Percentiles rank a stretch among this genome's conserved stretches.
These are phyloP conservation scores for Xylaria longipes DNA, from an alignment of 495 filamentous ascomycete species.

Conservation along the genomic window DNA sequence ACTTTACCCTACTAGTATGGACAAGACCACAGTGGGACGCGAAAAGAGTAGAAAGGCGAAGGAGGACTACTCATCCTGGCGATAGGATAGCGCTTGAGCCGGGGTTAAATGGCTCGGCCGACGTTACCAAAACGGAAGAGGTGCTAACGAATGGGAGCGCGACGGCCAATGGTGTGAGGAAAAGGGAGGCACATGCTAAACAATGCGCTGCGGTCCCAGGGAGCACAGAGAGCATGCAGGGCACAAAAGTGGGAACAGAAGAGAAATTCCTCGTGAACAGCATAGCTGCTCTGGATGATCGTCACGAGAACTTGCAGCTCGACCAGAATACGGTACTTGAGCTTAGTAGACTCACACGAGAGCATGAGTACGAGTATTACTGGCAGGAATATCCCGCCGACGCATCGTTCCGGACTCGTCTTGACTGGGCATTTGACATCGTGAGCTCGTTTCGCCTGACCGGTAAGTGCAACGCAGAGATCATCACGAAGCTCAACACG, in stretches of 20 bases:
- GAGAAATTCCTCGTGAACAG: neutral
- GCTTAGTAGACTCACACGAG: slow-evolving; percentile 25
- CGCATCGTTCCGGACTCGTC: slow-evolving; percentile 61
- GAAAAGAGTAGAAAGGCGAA: slow-evolving; percentile 64
- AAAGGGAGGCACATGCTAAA: neutral
- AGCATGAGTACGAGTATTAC: slow-evolving; percentile 53
- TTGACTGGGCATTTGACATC: slow-evolving; percentile 76
- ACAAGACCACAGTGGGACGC: slow-evolving; percentile 70
- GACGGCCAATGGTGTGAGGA: neutral
- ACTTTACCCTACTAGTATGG: slow-evolving; percentile 64
- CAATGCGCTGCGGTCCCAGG: neutral
- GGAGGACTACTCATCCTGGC: slow-evolving; percentile 40
- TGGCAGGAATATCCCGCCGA: slow-evolving; percentile 77
- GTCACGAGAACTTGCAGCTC: slow-evolving; percentile 26
- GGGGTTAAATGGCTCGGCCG: neutral
- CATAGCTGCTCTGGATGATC: slow-evolving; percentile 16
- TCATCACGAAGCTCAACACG: neutral
- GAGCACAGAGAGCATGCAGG: neutral
- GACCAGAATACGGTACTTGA: neutral
- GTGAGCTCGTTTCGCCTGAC: slow-evolving; percentile 72
- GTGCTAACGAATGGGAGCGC: neutral
- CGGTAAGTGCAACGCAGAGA: slow-evolving; percentile 33
- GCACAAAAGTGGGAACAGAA: neutral
- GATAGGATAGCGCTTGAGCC: slow-evolving; percentile 27
- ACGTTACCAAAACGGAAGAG: neutral